Conservation (phyloP, 371 early-diverging fungal genomes). For the Circinella minor region DNA sequence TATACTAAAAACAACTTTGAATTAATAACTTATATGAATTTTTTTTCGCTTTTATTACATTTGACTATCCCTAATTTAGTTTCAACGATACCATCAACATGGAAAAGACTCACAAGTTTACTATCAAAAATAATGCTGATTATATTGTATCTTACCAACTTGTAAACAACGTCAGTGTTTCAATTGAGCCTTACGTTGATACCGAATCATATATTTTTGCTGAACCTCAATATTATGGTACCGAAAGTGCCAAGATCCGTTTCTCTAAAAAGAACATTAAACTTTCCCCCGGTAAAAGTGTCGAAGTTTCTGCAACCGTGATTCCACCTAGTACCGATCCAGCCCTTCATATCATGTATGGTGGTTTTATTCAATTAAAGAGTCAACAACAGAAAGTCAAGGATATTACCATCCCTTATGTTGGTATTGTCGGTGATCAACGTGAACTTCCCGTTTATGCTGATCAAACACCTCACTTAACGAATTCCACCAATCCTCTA, state of each 20-base stretch:
- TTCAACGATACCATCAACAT: conserved; percentile 64
- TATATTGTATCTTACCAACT: conserved; percentile 51
- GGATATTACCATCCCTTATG: conserved; percentile 50
- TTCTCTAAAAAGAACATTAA: conserved; percentile 35
- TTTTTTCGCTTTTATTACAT: too few relatives aligned
- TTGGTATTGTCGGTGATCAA: conserved; percentile 55
- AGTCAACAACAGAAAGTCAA: neutral
- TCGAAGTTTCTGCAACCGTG: conserved; percentile 40
- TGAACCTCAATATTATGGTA: conserved; percentile 17
- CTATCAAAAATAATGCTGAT: conserved; percentile 59
- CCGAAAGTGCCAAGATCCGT: conserved; percentile 29
- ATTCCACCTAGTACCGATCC: conserved; percentile 40
- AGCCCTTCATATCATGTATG: conserved; percentile 31
- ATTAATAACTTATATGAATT: too few relatives aligned
- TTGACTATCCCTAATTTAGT: conserved; percentile 47
- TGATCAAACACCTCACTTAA: conserved; percentile 10
- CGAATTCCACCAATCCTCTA: neutral
- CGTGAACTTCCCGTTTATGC: conserved; percentile 32
- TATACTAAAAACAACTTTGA: too few relatives aligned
- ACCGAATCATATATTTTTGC: neutral
- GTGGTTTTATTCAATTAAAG: conserved; percentile 35
- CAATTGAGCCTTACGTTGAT: conserved; percentile 39
- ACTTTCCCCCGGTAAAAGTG: conserved; percentile 42
- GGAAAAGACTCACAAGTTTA: conserved; percentile 46
- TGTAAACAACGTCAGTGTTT: conserved; percentile 39